Evolutionary conservation across 2,329 filamentous ascomycete genomes (phyloP), one percentile per base, ranked within the genome.

Genomic region (Cyphellophora europaea): DNA sequence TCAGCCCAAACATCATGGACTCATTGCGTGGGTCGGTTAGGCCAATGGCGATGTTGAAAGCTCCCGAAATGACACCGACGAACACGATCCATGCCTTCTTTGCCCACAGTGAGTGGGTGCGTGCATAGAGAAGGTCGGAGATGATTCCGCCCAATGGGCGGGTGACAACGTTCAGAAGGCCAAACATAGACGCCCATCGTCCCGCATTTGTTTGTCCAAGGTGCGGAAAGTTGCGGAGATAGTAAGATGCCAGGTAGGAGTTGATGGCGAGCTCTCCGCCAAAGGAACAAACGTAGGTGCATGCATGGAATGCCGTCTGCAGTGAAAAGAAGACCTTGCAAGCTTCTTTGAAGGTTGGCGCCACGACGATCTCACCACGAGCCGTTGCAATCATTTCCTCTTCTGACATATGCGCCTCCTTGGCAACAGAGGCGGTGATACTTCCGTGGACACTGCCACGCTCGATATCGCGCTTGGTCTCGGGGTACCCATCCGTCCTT

Each of bases 1-100:
- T 63, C 5, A 94, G 74, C 1, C 82, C 84, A 37, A 91, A 77
- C 69, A 93, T 79, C 3, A 74, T 76, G 5, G 69, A 59, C 32
- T 79, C 56, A 15, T 69, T 53, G 17, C 77, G 70, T 0, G 82
- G 71, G 54, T 91, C 63, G 0, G 69, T 53, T 11, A 74, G 49
- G 3, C 79, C 78, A 43, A 81, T 77, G n/a, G 71, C 65, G 43
- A 82, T 60, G 38, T 72, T 61, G 51, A 82, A 73, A 2, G 61
- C 65, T 6, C 77, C 77, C 36, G 69, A 70, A 32, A 72, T 50
- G 33, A 80, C 47, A 10, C 65, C 68, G 30, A 79, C 62, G 37
- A 62, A 61, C 41, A 75, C 66, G 3, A 82, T 61, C 50, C 74
- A 69, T 32, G 69, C 55, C 54, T 82, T 82, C 65, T 82, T 82